Percentiles rank a stretch among this genome's conserved stretches.
Conservation (phyloP, 2,329 filamentous ascomycete genomes). For the Trichothecium roseum region DNA sequence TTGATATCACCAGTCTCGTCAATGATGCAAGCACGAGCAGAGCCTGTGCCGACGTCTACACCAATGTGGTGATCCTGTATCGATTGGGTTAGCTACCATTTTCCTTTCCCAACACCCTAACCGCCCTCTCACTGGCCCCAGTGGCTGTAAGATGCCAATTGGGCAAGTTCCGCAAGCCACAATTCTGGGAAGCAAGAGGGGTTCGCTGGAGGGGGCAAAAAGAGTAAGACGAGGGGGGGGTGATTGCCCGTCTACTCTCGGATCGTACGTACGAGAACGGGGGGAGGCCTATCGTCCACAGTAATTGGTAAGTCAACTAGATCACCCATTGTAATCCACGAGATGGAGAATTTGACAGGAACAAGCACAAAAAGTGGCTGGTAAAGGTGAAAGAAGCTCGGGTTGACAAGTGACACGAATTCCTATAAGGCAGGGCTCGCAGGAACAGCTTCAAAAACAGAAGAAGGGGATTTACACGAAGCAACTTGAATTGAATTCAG, state of each 20-base stretch:
- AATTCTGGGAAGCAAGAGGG: not conserved
- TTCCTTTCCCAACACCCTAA: slow-evolving; percentile 6
- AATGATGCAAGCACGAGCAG: slow-evolving; percentile 91
- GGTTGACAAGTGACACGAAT: too few species aligned
- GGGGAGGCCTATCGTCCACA: slow-evolving; percentile 16
- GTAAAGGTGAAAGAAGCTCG: not conserved
- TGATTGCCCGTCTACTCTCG: not conserved
- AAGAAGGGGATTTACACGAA: too few species aligned
- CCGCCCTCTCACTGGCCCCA: not conserved
- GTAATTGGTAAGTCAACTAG: too few species aligned
- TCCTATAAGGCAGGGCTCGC: too few species aligned
- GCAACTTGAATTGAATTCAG: too few species aligned
- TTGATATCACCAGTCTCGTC: slow-evolving; percentile 84
- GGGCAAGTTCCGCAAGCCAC: slow-evolving; percentile 1
- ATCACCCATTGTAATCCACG: too few species aligned
- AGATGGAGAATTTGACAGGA: slow-evolving; percentile 6
- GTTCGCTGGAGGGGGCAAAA: too few species aligned
- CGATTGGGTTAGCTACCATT: not conserved
- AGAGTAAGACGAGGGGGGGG: not conserved
- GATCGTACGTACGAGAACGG: slow-evolving; percentile 18
- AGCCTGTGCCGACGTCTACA: slow-evolving; percentile 93
- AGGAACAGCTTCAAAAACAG: too few species aligned
- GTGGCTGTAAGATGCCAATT: too few species aligned
- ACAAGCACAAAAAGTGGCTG: slow-evolving; percentile 3
- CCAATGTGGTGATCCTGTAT: slow-evolving; percentile 58